Percentiles rank a stretch among this genome's conserved stretches.
Evolutionary conservation across 495 filamentous ascomycete genomes (phyloP).

Genomic region (Hyaloscypha variabilis): DNA sequence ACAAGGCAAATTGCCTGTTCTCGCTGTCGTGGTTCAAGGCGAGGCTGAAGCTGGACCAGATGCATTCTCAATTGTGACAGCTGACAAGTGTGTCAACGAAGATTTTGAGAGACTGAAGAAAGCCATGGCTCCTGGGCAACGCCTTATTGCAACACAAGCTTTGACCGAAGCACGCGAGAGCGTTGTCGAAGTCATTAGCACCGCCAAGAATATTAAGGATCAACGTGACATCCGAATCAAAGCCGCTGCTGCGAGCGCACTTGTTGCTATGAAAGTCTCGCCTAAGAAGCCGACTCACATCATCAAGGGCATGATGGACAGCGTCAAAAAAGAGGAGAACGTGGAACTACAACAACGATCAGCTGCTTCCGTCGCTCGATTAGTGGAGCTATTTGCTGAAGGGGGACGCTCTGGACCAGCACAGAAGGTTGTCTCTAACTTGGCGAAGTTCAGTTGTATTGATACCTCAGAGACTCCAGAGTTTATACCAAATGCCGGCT

Average conservation of each 20-base stretch:
- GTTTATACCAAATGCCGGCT: constrained; percentile 74
- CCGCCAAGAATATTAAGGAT: constrained; percentile 76
- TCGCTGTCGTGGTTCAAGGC: constrained; percentile 91
- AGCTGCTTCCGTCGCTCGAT: constrained; percentile 73
- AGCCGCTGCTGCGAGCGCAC: constrained; percentile 82
- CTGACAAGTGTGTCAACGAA: constrained; percentile 77
- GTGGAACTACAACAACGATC: constrained; percentile 87
- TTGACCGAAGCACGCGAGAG: constrained; percentile 73
- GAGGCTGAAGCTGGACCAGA: constrained; percentile 86
- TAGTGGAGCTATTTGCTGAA: constrained; percentile 84
- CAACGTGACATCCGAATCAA: constrained; percentile 83
- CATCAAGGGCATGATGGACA: constrained; percentile 98
- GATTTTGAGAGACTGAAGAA: constrained; percentile 90
- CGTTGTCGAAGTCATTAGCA: constrained; percentile 70
- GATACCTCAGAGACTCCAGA: constrained; percentile 97
- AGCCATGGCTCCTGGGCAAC: constrained; percentile 77
- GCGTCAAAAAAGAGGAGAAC: constrained; percentile 93
- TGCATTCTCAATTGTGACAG: constrained; percentile 86
- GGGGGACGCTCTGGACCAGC: constrained; percentile 76
- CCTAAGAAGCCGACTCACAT: constrained; percentile 89
- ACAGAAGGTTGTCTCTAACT: constrained; percentile 90
- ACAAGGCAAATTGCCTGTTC: constrained; percentile 67
- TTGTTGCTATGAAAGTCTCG: constrained; percentile 81
- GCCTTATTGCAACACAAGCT: constrained; percentile 73
- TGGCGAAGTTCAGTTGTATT: constrained; percentile 95